Conservation (phyloP, 495 filamentous ascomycete species). For the Neurospora pannonica region DNA sequence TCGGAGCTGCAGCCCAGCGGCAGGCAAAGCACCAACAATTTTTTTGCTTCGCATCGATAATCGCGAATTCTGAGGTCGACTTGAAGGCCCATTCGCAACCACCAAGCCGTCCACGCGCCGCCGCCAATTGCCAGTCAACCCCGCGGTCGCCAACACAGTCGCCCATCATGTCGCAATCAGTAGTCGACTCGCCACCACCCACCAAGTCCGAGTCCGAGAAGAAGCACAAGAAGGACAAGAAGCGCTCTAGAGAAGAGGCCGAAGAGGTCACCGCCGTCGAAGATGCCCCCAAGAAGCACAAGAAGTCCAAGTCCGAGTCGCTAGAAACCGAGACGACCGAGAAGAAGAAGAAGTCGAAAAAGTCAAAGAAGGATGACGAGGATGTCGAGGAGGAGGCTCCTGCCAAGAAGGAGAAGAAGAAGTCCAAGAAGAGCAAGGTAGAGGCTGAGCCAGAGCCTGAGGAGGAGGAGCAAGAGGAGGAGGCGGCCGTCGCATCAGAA, state of each 20-base stretch:
- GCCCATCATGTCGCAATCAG: not conserved
- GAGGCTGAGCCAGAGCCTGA: slow-evolving; percentile 1
- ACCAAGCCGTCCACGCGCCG: not conserved
- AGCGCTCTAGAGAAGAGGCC: slow-evolving; percentile 2
- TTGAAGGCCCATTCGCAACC: not conserved
- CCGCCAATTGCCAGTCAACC: not conserved
- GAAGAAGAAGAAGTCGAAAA: slow-evolving; percentile 12
- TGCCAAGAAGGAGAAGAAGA: slow-evolving; percentile 15
- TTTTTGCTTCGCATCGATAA: not conserved
- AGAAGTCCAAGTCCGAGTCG: slow-evolving; percentile 13
- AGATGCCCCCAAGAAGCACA: slow-evolving; percentile 13
- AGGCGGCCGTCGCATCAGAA: not conserved
- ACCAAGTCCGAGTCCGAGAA: slow-evolving; percentile 13
- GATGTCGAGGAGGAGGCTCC: not conserved
- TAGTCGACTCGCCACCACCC: not conserved
- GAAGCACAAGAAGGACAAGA: slow-evolving; percentile 12
- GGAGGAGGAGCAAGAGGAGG: slow-evolving; percentile 4
- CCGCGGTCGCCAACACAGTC: not conserved
- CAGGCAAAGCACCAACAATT: not conserved
- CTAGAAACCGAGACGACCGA: not conserved
- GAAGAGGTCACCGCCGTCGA: slow-evolving; percentile 1
- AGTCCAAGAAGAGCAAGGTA: slow-evolving; percentile 17
- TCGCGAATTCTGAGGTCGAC: not conserved
- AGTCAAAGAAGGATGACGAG: slow-evolving; percentile 2
- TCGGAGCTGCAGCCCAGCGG: not conserved